Base-by-base conservation (phyloP, 2,329 filamentous ascomycete genomes). In the Neonectria punicea region DNA sequence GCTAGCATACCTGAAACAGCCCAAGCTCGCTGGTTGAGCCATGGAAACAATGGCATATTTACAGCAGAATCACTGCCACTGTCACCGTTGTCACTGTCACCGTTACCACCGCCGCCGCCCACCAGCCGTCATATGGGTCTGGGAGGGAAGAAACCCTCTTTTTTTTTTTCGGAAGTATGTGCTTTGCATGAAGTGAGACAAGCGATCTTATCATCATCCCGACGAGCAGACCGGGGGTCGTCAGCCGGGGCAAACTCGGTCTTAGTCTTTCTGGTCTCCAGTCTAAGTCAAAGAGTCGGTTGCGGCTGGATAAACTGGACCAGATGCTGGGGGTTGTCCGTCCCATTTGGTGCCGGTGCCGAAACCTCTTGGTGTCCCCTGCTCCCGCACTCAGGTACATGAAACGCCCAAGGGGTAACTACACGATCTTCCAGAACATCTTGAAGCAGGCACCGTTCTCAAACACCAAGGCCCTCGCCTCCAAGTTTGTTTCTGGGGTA, bases 391-490 rank as follows among this genome's bases (percentile, higher is more conserved):
- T 69, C 67, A 57, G 62, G 58, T 65, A 71, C 70, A 61, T 73
- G 74, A 77, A 76, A 74, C 70, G 44, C 25, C 53, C 55, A 28
- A 63, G 44, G 44, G n/a, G 36, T 46, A 43, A 58, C 66, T 54
- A 66, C 65, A 65, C 63, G 61, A 63, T 69, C 54, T 73, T 73
- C 70, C 73, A 72, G 71, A 76, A 75, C 60, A 68, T 67, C 44
- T 66, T 68, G 68, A 72, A 58, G 69, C 67, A 58, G 46, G 60
- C 57, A 61, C 53, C 54, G 63, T 66, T 60, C 32, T 49, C 43
- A 61, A 44, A 63, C 50, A 44, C 39, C 62, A 39, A 49, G 65
- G 58, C 59, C 49, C 55, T 66, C 63, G 61, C 53, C 61, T 65
- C 58, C 56, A 66, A 32, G 30, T 49, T 65, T 46, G 66, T 72